Evolutionary conservation across 78 protist genomes (phyloP), one percentile per base, ranked within the genome.

Genomic region (Dictyostelium capitatum): DNA sequence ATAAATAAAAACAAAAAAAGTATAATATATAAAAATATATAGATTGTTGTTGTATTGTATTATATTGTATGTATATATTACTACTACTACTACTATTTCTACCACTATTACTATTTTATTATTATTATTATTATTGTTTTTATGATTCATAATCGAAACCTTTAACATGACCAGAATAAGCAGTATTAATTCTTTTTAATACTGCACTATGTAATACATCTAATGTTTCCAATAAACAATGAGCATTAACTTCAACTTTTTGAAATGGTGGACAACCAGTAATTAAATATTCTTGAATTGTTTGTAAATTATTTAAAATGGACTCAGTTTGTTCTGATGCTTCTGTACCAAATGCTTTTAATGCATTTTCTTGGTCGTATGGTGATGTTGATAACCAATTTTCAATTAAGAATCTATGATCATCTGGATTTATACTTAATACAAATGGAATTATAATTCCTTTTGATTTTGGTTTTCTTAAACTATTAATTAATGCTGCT

Each of bases 361-460:
- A 20, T 6, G 93, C 93, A 50, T 56, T 59, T 17, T n/a, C 80
- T n/a, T 50, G 30, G 48, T 74, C 84, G 6, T 48, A 47, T 48
- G 83, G 85, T 30, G 70, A 64, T n/a, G 78, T 75, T 30, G 93
- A 87, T 37, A 87, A 65, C 84, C 84, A 77, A 64, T 87, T 87
- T 72, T 87, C 64, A 19, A 87, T 70, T 28, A 87, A 48, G n/a
- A 78, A 46, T 3, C 41, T 87, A 67, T 87, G 93, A 50, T 87
- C 93, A 10, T 50, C 37, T 47, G 67, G 65, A 0, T 77, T 79
- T 28, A 87, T 37, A 19, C 79, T 43, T 2, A 87, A 51, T 5
- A 87, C 93, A 77, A 87, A 87, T 57, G 93, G 93, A 7, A 87
- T 87, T 19, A 87, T 65, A 65, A 87, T 87, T 51, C 93, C 93